phyloP scores from a whole-genome alignment of 2,329 filamentous ascomycete species.

The Paraconiothyrium sp. region DNA sequence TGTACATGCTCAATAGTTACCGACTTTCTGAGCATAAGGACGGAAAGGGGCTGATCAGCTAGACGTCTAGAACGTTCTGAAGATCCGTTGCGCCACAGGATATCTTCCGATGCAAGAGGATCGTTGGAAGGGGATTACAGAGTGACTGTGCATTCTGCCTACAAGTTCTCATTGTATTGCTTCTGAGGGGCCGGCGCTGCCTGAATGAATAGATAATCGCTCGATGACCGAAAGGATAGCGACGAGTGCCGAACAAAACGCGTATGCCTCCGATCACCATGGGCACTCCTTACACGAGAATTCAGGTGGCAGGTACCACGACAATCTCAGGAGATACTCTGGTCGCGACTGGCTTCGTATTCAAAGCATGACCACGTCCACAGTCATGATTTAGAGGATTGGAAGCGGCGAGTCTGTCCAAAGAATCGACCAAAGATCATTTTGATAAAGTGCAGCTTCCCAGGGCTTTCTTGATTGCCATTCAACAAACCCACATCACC shows the following conservation, averaged over 20 bases:
- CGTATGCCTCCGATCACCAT: neutral
- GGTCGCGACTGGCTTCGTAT: neutral
- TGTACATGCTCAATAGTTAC: slow-evolving; percentile 32
- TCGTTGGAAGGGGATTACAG: neutral
- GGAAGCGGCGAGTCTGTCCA: neutral
- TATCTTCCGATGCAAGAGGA: neutral
- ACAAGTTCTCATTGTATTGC: neutral
- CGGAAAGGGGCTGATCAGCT: slow-evolving; percentile 19
- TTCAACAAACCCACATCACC: neutral
- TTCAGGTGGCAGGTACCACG: neutral
- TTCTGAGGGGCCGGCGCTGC: neutral
- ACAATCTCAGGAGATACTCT: neutral
- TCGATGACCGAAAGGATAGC: neutral
- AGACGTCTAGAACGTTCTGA: neutral
- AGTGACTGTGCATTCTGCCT: neutral
- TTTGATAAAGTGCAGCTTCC: neutral
- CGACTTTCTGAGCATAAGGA: slow-evolving; percentile 23
- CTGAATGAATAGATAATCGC: neutral
- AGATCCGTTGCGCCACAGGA: neutral
- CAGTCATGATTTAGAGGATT: neutral
- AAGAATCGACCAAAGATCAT: neutral
- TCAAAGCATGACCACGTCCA: neutral
- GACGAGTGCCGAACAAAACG: neutral
- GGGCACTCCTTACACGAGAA: neutral
- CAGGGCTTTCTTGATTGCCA: neutral